Base-by-base conservation (phyloP, 2,329 filamentous ascomycete genomes). In the Sporothrix brunneoviolacea region DNA sequence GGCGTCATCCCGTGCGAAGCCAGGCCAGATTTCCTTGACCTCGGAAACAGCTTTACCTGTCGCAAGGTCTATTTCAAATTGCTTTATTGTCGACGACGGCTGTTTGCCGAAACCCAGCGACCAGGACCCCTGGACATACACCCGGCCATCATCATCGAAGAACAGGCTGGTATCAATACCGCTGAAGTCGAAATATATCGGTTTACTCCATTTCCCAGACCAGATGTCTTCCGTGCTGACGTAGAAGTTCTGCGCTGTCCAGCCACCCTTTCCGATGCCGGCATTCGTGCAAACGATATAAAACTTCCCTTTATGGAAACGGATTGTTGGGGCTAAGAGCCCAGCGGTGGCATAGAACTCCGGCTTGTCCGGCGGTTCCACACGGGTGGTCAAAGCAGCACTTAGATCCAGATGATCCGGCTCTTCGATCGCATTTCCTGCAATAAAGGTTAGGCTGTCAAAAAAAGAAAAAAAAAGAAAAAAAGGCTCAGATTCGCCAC, bases 361-460 rank as follows among this genome's bases (percentile, higher is more conserved):
- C n/a, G n/a, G n/a, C n/a, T n/a, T n/a, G n/a, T n/a, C n/a, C n/a
- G n/a, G n/a, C n/a, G n/a, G n/a, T n/a, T n/a, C n/a, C n/a, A n/a
- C n/a, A n/a, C n/a, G n/a, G n/a, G n/a, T n/a, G n/a, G n/a, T n/a
- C n/a, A n/a, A n/a, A n/a, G n/a, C n/a, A n/a, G n/a, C n/a, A n/a
- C n/a, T n/a, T n/a, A n/a, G n/a, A n/a, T n/a, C n/a, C n/a, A n/a
- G n/a, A n/a, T n/a, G n/a, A n/a, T n/a, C n/a, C n/a, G n/a, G n/a
- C n/a, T n/a, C n/a, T n/a, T n/a, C n/a, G 27, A 43, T 43, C 16
- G 40, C 40, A 19, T 43, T 43, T 28, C 39, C 39, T 41, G n/a
- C 12, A 24, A n/a, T 7, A 22, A 15, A 15, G 19, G 19, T 39
- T n/a, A n/a, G n/a, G n/a, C n/a, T n/a, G n/a, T n/a, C n/a, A n/a